Evolutionary conservation across 2,329 filamentous ascomycete species (phyloP), one percentile per base, ranked within the genome.

Genomic region (Microsporum ferrugineum): DNA sequence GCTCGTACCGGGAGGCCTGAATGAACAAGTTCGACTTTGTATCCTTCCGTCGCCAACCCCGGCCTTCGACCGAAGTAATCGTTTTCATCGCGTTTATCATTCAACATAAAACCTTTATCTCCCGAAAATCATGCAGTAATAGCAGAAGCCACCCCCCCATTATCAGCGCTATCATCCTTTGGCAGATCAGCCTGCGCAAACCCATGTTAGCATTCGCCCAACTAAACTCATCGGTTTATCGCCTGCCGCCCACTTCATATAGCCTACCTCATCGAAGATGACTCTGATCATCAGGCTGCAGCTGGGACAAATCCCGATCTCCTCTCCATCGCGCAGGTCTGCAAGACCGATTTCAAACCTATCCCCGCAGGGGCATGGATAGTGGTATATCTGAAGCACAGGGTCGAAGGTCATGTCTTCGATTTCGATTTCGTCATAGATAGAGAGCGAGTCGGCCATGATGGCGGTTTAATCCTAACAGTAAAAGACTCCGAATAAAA

Each of bases 381-480:
- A 96, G 77, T 92, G 88, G 78, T 96, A 99, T 68, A 96, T 87
- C 73, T 96, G 87, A 45, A 91, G 82, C 2, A 81, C 80, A 55
- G 85, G 78, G 75, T 96, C 91, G 73, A 84, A 96, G 70, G 88
- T 94, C 91, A 96, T 95, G 76, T 99, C 94, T 75, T 97, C 92
- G 78, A 97, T 96, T 74, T 97, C 92, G 75, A 97, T 92, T 76
- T 96, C 92, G 71, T 97, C 92, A 79, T 96, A 97, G 73, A 96
- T 89, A 67, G 87, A 85, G 61, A 87, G 75, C 59, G 83, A 80
- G 71, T 86, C 84, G 39, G 84, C 80, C 84, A 86, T 86, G 61
- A 66, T 77, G 60, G 49, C 34, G 5, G 31, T 23, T 27, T 55
- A 23, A 36, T 3, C 31, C 5, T 31, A 5, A 36, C 12, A 55